Evolutionary conservation across 1,139 yeast genomes (phyloP), one percentile per base, ranked within the genome.

Genomic region (Kazachstania sp.): DNA sequence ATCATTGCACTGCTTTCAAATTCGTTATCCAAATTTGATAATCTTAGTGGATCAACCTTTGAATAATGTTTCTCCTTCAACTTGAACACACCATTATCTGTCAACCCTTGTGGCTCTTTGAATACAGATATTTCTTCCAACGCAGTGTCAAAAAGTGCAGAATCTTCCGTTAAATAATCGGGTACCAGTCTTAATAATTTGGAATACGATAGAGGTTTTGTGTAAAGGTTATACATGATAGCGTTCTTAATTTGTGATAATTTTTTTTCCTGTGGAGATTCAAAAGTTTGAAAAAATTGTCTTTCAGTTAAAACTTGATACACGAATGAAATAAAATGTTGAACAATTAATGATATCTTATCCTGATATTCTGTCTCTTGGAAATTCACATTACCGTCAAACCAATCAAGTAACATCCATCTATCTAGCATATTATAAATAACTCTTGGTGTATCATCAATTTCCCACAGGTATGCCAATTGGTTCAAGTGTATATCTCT

Each of bases 401-500:
- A 74, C 82, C 87, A 81, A 1, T 67, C 67, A 18, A 69, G 55
- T 31, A 84, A 58, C 51, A 78, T 86, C 81, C 84, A 83, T 50
- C 85, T 69, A 45, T 77, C 79, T 42, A 81, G 64, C 46, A 81
- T 69, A 46, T 79, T 77, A 43, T 77, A 62, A 1, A 78, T 64
- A 0, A 70, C 64, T 37, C 69, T 60, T 26, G 64, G 62, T 4
- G 64, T 52, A 28, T 69, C 69, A 8, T 79, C 75, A 30, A 68
- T 68, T 41, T 74, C 77, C 8, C 70, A 54, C 11, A 81, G 53
- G 8, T 77, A 65, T 0, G 79, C 72, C 13, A 81, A 49, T 60
- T 84, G 92, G 51, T 71, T 71, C 45, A 83, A 58, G 55, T 78
- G 82, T 26, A 83, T 62, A 56, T 82, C 87, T 65, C 80, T 58